Base-by-base conservation (phyloP, 2,329 filamentous ascomycete genomes). In the Colletotrichum shisoi region DNA sequence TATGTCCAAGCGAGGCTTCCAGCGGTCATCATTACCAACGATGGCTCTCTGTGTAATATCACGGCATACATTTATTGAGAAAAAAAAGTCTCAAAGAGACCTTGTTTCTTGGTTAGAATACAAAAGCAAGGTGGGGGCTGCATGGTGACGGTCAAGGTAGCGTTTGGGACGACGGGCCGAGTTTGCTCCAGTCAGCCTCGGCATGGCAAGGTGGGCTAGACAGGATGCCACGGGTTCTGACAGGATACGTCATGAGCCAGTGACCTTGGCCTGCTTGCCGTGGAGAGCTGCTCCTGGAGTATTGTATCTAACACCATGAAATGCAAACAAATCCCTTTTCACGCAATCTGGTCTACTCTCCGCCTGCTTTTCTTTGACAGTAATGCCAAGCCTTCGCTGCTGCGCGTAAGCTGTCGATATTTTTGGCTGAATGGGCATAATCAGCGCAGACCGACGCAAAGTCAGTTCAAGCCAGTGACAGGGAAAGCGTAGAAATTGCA, bases 21-120 rank as follows among this genome's bases (percentile, higher is more conserved):
- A 57, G 65, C 56, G 52, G 37, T 45, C 45, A 46, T 48, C 19
- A 51, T 39, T 56, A 56, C 44, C 19, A 45, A 39, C 15, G 51
- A 37, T n/a, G 57, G 66, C 66, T 58, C 45, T 34, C 66, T 68
- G 62, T 68, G 66, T 68, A 68, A 68, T 67, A 67, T 53, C 66
- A 67, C 62, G 66, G 62, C 49, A 67, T 54, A 62, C 56, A 62
- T 66, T 61, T 53, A 40, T 67, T 51, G 44, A 21, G n/a, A 62
- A 68, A 63, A 67, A 68, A 63, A 67, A 62, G 62, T 68, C 57
- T 44, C 37, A 51, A 42, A 39, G 46, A 62, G 57, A 56, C 52
- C 19, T 62, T 49, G 13, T 34, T 49, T 39, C 19, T 46, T 37
- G 63, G 49, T 45, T 52, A 42, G 57, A 62, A 42, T 53, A 56